Evolutionary conservation across 495 filamentous ascomycete genomes (phyloP), one percentile per base, ranked within the genome.

Genomic region (Wilcoxina mikolae): DNA sequence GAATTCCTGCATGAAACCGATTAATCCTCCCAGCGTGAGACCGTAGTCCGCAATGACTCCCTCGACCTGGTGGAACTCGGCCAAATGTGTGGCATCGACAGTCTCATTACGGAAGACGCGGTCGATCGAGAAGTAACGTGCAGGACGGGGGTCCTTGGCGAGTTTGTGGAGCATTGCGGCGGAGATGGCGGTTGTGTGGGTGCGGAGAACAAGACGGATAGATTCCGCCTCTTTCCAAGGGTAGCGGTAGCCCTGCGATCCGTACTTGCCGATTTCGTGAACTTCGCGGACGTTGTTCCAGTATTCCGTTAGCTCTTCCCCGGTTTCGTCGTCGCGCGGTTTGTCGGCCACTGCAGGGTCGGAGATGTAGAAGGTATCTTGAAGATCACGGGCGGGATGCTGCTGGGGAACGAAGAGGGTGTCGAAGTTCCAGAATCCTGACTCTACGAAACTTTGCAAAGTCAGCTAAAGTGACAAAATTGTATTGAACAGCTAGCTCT

Each of bases 391-490:
- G 56, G 91, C 89, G 28, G 90, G 91, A 68, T 95, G 91, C 75
- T 95, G 90, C 70, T 98, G 91, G 24, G 89, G 89, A 22, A 98
- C 87, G 72, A 87, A 95, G 54, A 98, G 88, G 39, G 88, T 80
- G 60, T 96, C 91, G 68, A 96, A 96, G 70, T 95, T 95, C 84
- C 90, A 98, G 81, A 95, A 95, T 35, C 89, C 89, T 20, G 87
- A 89, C 73, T 98, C 91, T 55, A 95, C 88, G 67, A 81, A 91
- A 62, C 81, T 81, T 60, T 20, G 17, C 31, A 22, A 18, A 43
- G 3, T 74, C 73, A 65, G 71, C 69, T 63, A 75, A 9, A 35
- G 31, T 18, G 42, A 9, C 42, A 17, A 22, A 45, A 9, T 9
- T 18, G 42, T 35, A 22, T 45, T 5, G 42, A 5, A 45, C 18